A percentile compares a stretch with the other conserved stretches of the same genome.
These are phyloP conservation scores for Cystobasidium tubakii DNA, from an alignment of 768 basidiomycete genomes.

Conservation along the genomic window DNA sequence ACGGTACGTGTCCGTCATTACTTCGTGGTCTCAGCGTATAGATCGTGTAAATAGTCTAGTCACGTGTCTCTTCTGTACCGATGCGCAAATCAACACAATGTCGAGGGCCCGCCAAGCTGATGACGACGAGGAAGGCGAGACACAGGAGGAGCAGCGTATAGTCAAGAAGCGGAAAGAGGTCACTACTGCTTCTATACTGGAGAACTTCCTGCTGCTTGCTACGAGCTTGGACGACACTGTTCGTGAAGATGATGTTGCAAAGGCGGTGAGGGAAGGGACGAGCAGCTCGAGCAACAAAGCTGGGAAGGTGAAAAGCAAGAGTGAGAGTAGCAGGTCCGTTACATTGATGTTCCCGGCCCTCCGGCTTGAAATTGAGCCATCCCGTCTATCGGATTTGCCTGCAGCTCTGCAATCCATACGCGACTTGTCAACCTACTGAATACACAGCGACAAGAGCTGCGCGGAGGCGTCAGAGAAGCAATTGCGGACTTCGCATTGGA, in stretches of 20 bases:
- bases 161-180: constrained; percentile 12
- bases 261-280: constrained; percentile 2
- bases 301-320: not conserved
- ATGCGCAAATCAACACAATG: not conserved
- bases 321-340: not conserved
- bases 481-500: not conserved
- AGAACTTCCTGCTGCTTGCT: constrained; percentile 15
- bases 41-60: not conserved
- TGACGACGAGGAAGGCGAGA: not conserved
- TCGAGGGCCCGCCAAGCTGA: not conserved
- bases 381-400: not conserved
- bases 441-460: constrained; percentile 8
- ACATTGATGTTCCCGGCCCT: not conserved
- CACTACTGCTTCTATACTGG: constrained; percentile 17
- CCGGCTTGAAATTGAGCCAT: not conserved
- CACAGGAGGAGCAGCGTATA: not conserved
- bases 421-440: not conserved
- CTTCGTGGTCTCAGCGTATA: too few species aligned
- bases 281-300: constrained; percentile 14
- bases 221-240: constrained; percentile 31
- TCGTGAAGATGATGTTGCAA: not conserved
- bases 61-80: constrained; percentile 1
- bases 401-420: not conserved
- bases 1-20: too few species aligned
- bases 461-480: not conserved